phyloP scores from a whole-genome alignment of 176 grass and related monocot species.

The Cenchrus fungigraminus region DNA sequence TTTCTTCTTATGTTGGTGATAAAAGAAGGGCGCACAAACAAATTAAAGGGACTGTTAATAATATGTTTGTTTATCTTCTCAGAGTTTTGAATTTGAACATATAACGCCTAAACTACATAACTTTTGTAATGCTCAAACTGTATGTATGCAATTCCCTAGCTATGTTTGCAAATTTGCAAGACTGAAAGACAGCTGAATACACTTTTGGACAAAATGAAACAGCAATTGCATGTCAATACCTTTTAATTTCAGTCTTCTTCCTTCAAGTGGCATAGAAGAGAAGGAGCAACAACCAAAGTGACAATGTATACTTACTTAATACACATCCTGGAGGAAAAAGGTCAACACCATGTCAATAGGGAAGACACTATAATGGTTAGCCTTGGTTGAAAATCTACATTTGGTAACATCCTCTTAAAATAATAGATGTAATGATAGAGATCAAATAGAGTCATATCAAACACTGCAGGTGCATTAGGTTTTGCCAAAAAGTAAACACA shows the following conservation, averaged over 20 bases:
- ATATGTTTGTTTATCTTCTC: not conserved
- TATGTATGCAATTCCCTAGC: not conserved
- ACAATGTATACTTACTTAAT: not conserved
- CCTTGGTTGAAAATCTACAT: not conserved
- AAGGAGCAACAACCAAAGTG: not conserved
- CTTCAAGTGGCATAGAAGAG: constrained; percentile 6
- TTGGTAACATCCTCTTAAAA: not conserved
- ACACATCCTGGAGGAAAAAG: constrained; percentile 33
- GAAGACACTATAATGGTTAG: not conserved
- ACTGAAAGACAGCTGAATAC: not conserved
- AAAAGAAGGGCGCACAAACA: not conserved
- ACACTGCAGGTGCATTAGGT: not conserved
- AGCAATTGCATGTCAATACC: constrained; percentile 22
- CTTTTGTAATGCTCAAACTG: not conserved
- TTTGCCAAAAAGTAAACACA: not conserved
- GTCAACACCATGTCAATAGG: not conserved
- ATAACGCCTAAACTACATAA: not conserved
- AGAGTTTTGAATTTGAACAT: not conserved
- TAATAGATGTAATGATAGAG: not conserved
- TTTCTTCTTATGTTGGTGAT: not conserved
- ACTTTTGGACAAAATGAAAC: not conserved
- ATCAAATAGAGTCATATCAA: not conserved
- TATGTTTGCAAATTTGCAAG: not conserved
- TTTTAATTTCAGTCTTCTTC: constrained; percentile 23
- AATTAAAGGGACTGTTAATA: no score